Evolutionary conservation across 1,139 yeast genomes (phyloP).

Genomic region (Zygotorulaspora mrakii): DNA sequence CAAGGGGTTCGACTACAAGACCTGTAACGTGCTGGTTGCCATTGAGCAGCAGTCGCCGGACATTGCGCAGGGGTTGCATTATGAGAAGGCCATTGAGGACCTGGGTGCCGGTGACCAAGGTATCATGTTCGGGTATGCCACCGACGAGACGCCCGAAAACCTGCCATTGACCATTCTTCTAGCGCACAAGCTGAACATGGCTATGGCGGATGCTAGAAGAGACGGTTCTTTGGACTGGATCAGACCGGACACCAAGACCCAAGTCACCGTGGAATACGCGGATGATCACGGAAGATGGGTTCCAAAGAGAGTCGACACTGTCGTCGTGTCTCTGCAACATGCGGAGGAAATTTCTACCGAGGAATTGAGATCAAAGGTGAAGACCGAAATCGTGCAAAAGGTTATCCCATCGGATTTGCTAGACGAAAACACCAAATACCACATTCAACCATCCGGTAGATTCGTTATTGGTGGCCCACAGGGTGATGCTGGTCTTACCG

Average conservation of each 20-base stretch:
- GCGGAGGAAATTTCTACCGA: constrained; percentile 93
- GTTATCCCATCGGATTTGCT: constrained; percentile 87
- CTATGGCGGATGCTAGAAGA: constrained; percentile 96
- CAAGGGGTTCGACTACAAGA: constrained; percentile 98
- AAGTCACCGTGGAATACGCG: constrained; percentile 95
- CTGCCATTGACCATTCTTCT: constrained; percentile 92
- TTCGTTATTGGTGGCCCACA: constrained; percentile 99
- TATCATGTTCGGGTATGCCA: constrained; percentile 99
- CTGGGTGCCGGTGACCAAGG: constrained; percentile 99
- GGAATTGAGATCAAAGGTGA: constrained; percentile 76
- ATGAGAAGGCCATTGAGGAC: constrained; percentile 93
- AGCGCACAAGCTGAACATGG: constrained; percentile 95
- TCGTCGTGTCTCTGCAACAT: constrained; percentile 97
- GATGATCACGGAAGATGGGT: constrained; percentile 92
- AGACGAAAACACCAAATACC: constrained; percentile 94
- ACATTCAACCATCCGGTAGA: constrained; percentile 99
- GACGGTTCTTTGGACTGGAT: constrained; percentile 91
- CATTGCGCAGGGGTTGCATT: constrained; percentile 98
- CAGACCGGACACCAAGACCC: constrained; percentile 99
- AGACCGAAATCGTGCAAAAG: constrained; percentile 78
- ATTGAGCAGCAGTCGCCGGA: constrained; percentile 99
- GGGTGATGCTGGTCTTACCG: constrained; percentile 99
- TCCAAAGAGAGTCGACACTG: constrained; percentile 95
- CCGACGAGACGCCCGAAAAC: constrained; percentile 97
- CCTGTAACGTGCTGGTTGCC: constrained; percentile 98